Base-by-base conservation (phyloP, 768 basidiomycete genomes). In the Pholiota conissans region DNA sequence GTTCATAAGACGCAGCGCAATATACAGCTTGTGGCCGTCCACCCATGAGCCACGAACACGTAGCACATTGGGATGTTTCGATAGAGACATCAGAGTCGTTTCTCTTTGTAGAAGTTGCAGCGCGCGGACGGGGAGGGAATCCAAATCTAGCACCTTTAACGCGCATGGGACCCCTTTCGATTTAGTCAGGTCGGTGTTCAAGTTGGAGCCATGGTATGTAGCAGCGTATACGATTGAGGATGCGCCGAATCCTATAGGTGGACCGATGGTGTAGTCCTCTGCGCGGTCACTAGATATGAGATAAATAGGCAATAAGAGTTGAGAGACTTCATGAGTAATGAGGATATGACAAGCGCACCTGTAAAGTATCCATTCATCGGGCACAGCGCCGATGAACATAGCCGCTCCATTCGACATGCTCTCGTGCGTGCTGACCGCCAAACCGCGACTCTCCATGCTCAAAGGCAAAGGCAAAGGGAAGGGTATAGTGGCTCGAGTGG, bases 41-140 rank as follows among this genome's bases (percentile, higher is more conserved):
- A 91, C 81, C 94, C 94, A 96, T 14, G 87, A 88, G 16, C 93
- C 93, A 63, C 93, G 87, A 3, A 96, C 93, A 56, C 93, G 90
- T 11, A 95, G 79, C 18, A 95, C 93, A 62, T 95, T 93, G n/a
- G 92, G 91, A 59, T 95, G 93, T 65, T 95, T 95, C 10, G 86
- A 90, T 5, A 95, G 81, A 1, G 91, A 93, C 93, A 95, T 95
- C 32, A 95, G 79, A 48, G 91, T 90, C 0, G 94, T 95, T 73
- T 96, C 93, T 49, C 91, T 81, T 63, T 87, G 87, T 16, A 93
- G 79, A 22, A 91, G 84, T 7, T 80, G 75, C n/a, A 93, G 77
- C 0, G 91, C 84, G 39, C 79, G 79, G 0, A 79, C 88, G 0
- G 89, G 85, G 34, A 95, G 81, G 13, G 82, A 76, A 68, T 95